Conservation (phyloP, 768 basidiomycete species). For the Boletus rubescentipes region DNA sequence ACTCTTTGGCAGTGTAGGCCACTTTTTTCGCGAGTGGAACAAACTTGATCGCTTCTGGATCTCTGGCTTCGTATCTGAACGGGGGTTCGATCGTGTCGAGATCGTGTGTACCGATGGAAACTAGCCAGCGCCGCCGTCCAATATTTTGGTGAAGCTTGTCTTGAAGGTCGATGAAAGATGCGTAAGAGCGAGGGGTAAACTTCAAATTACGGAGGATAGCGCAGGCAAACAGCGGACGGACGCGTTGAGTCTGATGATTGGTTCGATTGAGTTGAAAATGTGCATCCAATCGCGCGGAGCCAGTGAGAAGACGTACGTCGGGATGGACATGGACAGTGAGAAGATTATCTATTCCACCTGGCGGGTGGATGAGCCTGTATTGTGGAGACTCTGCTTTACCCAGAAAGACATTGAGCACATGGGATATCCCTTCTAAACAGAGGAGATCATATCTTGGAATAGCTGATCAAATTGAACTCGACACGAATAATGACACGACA, state of each 20-base stretch:
- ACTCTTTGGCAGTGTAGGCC: conserved; percentile 80
- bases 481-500: conserved; percentile 2
- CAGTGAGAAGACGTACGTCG: conserved; percentile 52
- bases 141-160: conserved; percentile 98
- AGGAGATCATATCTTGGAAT: conserved; percentile 86
- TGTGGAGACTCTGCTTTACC: conserved; percentile 61
- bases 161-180: conserved; percentile 98
- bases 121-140: conserved; percentile 84
- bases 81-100: conserved; percentile 84
- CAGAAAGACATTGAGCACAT: conserved; percentile 82
- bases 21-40: conserved; percentile 78
- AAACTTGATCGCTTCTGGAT: conserved; percentile 91
- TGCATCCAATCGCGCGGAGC: not conserved
- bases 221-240: conserved; percentile 89
- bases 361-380: conserved; percentile 73
- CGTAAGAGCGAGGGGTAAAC: conserved; percentile 87
- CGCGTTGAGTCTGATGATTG: conserved; percentile 61
- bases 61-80: conserved; percentile 81
- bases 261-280: not conserved
- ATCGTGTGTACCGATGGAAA: conserved; percentile 97
- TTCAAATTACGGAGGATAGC: conserved; percentile 88
- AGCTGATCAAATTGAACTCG: conserved; percentile 5
- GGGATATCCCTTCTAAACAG: conserved; percentile 93
- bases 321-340: conserved; percentile 67
- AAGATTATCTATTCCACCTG: conserved; percentile 62